Evolutionary conservation across 1,284 basidiomycete species (phyloP).

Genomic region (Testicularia cyperi): DNA sequence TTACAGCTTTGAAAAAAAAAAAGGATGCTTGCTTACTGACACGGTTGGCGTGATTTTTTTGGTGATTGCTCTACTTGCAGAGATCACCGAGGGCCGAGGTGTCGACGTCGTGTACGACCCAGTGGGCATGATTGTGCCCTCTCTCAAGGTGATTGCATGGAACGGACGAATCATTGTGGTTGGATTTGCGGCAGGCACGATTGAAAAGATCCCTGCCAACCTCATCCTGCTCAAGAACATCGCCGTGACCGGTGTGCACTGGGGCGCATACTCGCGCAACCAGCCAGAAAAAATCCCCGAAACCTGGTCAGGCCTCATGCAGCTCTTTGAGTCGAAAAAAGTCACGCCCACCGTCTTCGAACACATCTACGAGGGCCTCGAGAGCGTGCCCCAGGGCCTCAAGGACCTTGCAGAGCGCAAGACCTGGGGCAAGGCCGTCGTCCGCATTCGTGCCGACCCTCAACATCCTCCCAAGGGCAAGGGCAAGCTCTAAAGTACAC

Average conservation of each 20-base stretch:
- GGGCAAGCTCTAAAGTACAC: slow-evolving; percentile 26
- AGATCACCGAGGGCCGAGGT: slow-evolving; percentile 48
- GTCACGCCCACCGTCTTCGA: slow-evolving; percentile 75
- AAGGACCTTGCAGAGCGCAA: slow-evolving; percentile 69
- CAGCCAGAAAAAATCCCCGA: slow-evolving; percentile 69
- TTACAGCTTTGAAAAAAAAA: no score
- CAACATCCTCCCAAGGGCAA: slow-evolving; percentile 39
- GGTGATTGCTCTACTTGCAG: neutral
- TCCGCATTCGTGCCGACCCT: slow-evolving; percentile 64
- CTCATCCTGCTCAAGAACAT: slow-evolving; percentile 88
- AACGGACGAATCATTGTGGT: slow-evolving; percentile 88
- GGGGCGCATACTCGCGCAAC: slow-evolving; percentile 59
- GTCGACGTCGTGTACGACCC: slow-evolving; percentile 65
- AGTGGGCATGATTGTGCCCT: slow-evolving; percentile 50
- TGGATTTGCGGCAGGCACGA: slow-evolving; percentile 64
- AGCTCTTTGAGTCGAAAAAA: slow-evolving; percentile 70
- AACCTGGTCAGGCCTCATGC: slow-evolving; percentile 76
- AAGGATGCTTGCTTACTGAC: no score
- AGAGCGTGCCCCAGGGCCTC: slow-evolving; percentile 67
- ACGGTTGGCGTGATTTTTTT: no score
- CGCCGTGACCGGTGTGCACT: slow-evolving; percentile 48
- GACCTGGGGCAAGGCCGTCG: slow-evolving; percentile 89
- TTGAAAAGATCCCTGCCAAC: slow-evolving; percentile 66
- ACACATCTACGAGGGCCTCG: slow-evolving; percentile 73
- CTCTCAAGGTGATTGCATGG: slow-evolving; percentile 71